Percentiles rank a stretch among this genome's conserved stretches.
Evolutionary conservation across 331 rosid genomes (phyloP).

Genomic region (Quercus lobata): DNA sequence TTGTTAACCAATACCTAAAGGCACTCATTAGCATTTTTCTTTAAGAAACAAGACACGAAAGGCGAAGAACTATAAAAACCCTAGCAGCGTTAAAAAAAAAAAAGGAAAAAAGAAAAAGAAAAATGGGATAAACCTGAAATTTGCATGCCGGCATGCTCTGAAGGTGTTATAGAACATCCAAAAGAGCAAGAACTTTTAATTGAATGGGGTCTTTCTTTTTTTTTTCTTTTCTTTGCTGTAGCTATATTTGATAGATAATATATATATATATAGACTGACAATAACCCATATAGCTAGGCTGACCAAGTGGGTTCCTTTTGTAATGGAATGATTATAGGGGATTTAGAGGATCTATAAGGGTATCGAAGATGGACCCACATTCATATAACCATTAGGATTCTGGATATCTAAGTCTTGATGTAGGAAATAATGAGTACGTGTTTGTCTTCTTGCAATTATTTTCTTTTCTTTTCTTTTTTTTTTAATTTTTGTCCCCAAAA

Average conservation of each 20-base stretch:
- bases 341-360: slow-evolving; percentile 18
- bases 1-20: too few species aligned
- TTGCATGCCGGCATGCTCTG: background rate
- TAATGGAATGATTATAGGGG: background rate
- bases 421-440: slow-evolving; percentile 23
- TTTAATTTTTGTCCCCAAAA: too few species aligned
- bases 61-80: too few species aligned
- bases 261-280: background rate
- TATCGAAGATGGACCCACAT: slow-evolving; percentile 14
- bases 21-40: rapidly evolving
- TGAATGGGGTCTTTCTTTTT: background rate
- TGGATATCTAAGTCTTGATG: slow-evolving; percentile 5
- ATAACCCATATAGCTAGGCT: background rate
- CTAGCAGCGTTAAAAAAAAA: too few species aligned
- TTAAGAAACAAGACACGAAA: too few species aligned
- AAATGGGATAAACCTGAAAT: background rate
- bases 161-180: background rate
- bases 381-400: slow-evolving; percentile 10
- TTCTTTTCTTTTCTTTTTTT: background rate
- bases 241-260: background rate
- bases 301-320: background rate
- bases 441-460: slow-evolving; percentile 24
- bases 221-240: background rate
- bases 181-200: background rate
- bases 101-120: too few species aligned